Conservation (phyloP, 2,329 filamentous ascomycete genomes). For the Geosmithia flava region DNA sequence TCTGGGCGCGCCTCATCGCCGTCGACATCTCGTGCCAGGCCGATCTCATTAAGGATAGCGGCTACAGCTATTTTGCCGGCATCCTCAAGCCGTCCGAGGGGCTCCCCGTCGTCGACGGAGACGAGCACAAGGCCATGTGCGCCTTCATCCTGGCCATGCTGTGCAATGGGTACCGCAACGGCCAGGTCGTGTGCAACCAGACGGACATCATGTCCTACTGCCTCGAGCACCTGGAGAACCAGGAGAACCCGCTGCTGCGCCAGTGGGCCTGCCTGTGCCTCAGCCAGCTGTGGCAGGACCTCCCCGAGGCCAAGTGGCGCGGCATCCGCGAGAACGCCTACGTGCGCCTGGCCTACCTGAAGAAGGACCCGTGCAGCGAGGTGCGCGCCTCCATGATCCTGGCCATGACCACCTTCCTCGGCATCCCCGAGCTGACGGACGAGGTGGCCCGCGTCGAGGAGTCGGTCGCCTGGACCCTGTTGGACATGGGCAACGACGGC, state of each 20-base stretch:
- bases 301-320: conserved; percentile 87
- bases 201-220: conserved; percentile 86
- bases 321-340: conserved; percentile 86
- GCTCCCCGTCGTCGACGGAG: conserved; percentile 75
- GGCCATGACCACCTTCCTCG: conserved; percentile 85
- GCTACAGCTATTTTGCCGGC: conserved; percentile 91
- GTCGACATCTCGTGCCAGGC: conserved; percentile 90
- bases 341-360: conserved; percentile 65
- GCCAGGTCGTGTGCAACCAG: conserved; percentile 82
- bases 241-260: conserved; percentile 75
- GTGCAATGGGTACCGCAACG: conserved; percentile 87
- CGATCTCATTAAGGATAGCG: conserved; percentile 91
- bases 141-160: conserved; percentile 96
- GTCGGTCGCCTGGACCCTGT: conserved; percentile 73
- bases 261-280: conserved; percentile 96
- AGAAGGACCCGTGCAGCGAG: conserved; percentile 79
- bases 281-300: conserved; percentile 86
- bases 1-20: conserved; percentile 91
- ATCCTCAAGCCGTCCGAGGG: conserved; percentile 78
- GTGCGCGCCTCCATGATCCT: conserved; percentile 89
- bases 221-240: conserved; percentile 69
- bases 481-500: conserved; percentile 88
- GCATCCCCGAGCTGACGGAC: conserved; percentile 83
- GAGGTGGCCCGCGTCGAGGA: conserved; percentile 88
- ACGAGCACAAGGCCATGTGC: conserved; percentile 97